Evolutionary conservation across 2,329 filamentous ascomycete species (phyloP), one percentile per base, ranked within the genome.

Genomic region (Talaromyces sp.): DNA sequence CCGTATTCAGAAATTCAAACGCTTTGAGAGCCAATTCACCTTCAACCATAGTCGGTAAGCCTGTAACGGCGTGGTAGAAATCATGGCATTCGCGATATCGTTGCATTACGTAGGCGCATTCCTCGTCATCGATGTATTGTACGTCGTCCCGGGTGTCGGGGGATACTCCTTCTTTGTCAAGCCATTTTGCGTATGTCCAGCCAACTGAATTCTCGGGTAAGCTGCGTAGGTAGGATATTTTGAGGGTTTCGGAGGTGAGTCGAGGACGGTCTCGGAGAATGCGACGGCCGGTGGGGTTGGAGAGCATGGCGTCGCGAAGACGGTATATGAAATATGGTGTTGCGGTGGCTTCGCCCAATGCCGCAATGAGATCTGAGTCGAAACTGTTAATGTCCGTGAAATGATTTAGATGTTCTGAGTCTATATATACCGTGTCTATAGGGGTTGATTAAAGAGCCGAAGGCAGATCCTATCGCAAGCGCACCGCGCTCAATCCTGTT

Each of bases 31-130:
- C 95, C 13, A 99, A 86, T 82, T 99, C 95, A 31, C 95, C 95
- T 81, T 99, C 95, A n/a, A 93, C 86, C 68, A 97, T 90, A 48
- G 96, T 87, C 0, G 95, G 95, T 57, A 99, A 80, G 0, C 94
- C 94, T 0, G 93, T 97, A 61, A 99, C 83, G 0, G 95, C 94
- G 77, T 99, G 95, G 81, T 96, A 97, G 79, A 99, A 97, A 77
- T 99, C 95, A 77, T 99, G 95, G 70, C 91, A 96, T 79, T 99
- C 95, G 67, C 95, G 88, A 78, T 99, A 99, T 62, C 95, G 88
- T 82, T 98, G 95, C 91, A 99, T 96, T 19, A 98, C 95, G 81
- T 98, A 99, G 41, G 95, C 95, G 76, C 93, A 96, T 79, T 99
- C 95, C 71, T 90, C 89, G 74, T 98, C 89, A 77, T 98, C 93